Percentiles rank a stretch among this genome's conserved stretches.
These are phyloP conservation scores for Ziziphus jujuba DNA, from an alignment of 306 rosid species.

Conservation along the genomic window DNA sequence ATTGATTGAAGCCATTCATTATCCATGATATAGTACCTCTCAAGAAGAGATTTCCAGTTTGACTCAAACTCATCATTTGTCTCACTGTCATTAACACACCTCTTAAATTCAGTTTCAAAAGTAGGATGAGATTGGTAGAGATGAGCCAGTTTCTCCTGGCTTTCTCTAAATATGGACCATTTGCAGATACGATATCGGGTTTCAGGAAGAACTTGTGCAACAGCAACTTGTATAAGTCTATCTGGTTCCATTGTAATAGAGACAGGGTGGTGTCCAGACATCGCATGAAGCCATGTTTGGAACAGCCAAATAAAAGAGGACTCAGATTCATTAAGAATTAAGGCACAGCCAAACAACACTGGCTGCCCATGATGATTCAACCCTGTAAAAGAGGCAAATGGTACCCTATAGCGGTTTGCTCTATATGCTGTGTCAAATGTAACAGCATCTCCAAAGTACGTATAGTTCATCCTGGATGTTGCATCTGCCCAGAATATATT, in stretches of 20 bases:
- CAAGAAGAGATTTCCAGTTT: constrained; percentile 65
- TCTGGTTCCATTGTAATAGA: constrained; percentile 78
- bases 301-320: constrained; percentile 68
- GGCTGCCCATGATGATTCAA: constrained; percentile 84
- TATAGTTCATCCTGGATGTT: constrained; percentile 59
- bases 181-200: constrained; percentile 71
- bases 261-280: constrained; percentile 67
- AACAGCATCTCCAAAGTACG: constrained; percentile 79
- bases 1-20: constrained; percentile 88
- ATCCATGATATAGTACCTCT: constrained; percentile 61
- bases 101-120: constrained; percentile 60
- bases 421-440: constrained; percentile 67
- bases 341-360: constrained; percentile 75
- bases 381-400: constrained; percentile 71
- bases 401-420: constrained; percentile 50
- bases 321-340: constrained; percentile 65
- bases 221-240: constrained; percentile 60
- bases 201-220: constrained; percentile 64
- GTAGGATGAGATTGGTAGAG: constrained; percentile 59
- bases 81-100: constrained; percentile 59
- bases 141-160: constrained; percentile 56
- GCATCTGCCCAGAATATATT: constrained; percentile 86
- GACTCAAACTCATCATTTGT: constrained; percentile 75
- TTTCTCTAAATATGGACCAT: constrained; percentile 65
- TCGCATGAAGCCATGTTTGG: constrained; percentile 77